Conservation (phyloP, 2,329 filamentous ascomycete species). For the Fusarium subtropicale region DNA sequence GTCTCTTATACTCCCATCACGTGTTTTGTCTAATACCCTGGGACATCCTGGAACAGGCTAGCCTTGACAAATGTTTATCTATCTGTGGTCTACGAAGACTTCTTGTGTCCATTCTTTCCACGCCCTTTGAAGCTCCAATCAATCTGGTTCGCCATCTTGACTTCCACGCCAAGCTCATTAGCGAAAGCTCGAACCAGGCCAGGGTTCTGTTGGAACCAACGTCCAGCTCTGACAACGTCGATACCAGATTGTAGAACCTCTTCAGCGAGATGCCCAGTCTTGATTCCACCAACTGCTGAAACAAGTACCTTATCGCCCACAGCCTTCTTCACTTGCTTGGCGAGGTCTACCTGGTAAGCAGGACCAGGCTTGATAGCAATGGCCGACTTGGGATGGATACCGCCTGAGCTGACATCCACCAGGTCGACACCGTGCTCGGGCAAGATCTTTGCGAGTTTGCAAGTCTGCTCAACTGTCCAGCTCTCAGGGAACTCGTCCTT, state of each 20-base stretch:
- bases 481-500: conserved; percentile 61
- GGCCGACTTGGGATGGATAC: conserved; percentile 69
- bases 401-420: conserved; percentile 77
- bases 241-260: conserved; percentile 59
- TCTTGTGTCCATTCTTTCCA: conserved; percentile 2
- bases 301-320: conserved; percentile 69
- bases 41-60: too few relatives aligned
- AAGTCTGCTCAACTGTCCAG: conserved; percentile 75
- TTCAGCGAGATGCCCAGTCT: conserved; percentile 58
- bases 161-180: conserved; percentile 61
- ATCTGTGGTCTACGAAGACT: background rate
- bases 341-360: conserved; percentile 77
- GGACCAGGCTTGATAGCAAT: conserved; percentile 57
- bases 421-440: conserved; percentile 77
- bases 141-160: conserved; percentile 64
- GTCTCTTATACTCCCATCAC: too few relatives aligned
- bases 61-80: too few relatives aligned
- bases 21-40: too few relatives aligned
- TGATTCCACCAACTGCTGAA: conserved; percentile 62
- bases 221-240: conserved; percentile 62
- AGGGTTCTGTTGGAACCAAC: conserved; percentile 69
- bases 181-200: conserved; percentile 65
- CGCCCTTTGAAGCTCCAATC: conserved; percentile 64
- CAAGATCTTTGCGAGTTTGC: conserved; percentile 70
- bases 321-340: conserved; percentile 75